Evolutionary conservation across 805 yeast genomes (phyloP).

Genomic region (Zygosaccharomyces bisporus): DNA sequence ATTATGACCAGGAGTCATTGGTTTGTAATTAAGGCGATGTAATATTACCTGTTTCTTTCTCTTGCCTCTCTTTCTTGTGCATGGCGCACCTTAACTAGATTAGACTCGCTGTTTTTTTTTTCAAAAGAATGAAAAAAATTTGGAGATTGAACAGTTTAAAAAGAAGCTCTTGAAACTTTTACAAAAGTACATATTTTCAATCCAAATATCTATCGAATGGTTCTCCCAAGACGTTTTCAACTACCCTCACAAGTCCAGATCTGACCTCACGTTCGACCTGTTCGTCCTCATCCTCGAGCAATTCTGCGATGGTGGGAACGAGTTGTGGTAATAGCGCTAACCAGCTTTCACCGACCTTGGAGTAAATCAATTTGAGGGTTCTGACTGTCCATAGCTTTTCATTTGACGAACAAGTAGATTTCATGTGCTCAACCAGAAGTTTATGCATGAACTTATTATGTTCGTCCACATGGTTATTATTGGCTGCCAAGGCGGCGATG

Average conservation of each 20-base stretch:
- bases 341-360: constrained; percentile 95
- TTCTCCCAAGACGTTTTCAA: constrained; percentile 91
- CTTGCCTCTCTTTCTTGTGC: neutral
- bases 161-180: too few relatives aligned
- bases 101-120: too few relatives aligned
- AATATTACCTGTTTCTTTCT: too few relatives aligned
- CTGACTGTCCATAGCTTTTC: constrained; percentile 80
- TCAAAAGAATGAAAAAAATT: too few relatives aligned
- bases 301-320: constrained; percentile 92
- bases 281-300: constrained; percentile 94
- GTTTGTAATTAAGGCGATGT: too few relatives aligned
- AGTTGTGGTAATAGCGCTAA: constrained; percentile 83
- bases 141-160: too few relatives aligned
- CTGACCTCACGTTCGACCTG: constrained; percentile 88
- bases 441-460: constrained; percentile 74
- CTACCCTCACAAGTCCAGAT: constrained; percentile 81
- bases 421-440: constrained; percentile 60
- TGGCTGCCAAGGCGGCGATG: constrained; percentile 68
- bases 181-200: constrained; percentile 17
- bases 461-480: constrained; percentile 62
- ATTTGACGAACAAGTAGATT: constrained; percentile 50
- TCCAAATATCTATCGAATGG: constrained; percentile 80
- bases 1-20: constrained; percentile 7
- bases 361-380: constrained; percentile 75
- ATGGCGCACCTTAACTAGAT: neutral